A percentile compares a stretch with the other conserved stretches of the same genome.
phyloP scores from a whole-genome alignment of 179 eudicot genomes.

The Beta lomatogona region DNA sequence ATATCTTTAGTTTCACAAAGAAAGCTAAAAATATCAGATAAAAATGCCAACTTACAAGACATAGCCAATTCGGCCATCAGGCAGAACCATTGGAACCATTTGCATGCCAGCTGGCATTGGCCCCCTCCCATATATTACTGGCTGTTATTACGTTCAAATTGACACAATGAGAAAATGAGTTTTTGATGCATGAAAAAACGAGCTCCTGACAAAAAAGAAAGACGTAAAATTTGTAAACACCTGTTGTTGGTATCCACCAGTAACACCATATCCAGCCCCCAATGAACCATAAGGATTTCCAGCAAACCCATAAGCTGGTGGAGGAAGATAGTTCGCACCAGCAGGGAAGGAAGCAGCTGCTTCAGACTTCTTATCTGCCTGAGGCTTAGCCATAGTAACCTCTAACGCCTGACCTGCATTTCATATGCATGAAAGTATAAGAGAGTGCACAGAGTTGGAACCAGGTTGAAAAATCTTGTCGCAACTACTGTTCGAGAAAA shows the following conservation, averaged over 20 bases:
- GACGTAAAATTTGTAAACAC: slow-evolving; percentile 27
- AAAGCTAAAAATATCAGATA: neutral
- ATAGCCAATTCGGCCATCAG: slow-evolving; percentile 96
- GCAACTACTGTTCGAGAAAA: neutral
- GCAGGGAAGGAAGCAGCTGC: slow-evolving; percentile 48
- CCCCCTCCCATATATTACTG: slow-evolving; percentile 90
- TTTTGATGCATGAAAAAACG: neutral
- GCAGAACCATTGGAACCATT: slow-evolving; percentile 99
- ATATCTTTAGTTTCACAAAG: neutral
- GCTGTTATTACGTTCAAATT: slow-evolving; percentile 47
- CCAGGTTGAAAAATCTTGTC: too few species aligned
- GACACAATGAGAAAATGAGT: neutral
- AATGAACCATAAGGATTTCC: slow-evolving; percentile 66
- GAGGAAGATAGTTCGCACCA: slow-evolving; percentile 61
- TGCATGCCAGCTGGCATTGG: slow-evolving; percentile 98
- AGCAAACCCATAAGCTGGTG: slow-evolving; percentile 68
- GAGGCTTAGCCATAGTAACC: slow-evolving; percentile 96
- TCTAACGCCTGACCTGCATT: slow-evolving; percentile 78
- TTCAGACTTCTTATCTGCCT: slow-evolving; percentile 80
- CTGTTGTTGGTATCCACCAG: slow-evolving; percentile 78
- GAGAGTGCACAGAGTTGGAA: neutral
- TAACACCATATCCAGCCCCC: slow-evolving; percentile 74
- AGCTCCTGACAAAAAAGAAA: neutral
- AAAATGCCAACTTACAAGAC: slow-evolving; percentile 70
- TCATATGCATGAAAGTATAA: slow-evolving; percentile 12